Base-by-base conservation (phyloP, 805 yeast genomes). In the Maudiozyma turicensis region DNA sequence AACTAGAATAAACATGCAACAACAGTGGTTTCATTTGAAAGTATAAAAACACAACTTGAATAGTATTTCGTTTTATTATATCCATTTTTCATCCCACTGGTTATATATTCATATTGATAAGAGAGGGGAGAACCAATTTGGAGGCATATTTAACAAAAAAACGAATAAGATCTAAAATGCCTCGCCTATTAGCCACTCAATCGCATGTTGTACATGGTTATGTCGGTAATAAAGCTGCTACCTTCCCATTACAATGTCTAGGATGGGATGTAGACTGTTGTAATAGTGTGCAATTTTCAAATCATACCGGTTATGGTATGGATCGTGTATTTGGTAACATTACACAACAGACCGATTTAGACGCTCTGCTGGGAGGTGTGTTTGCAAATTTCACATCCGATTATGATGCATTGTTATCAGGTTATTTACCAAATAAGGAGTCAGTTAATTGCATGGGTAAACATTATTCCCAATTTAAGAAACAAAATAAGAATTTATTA, bases 151-250 rank as follows among this genome's bases (percentile, higher is more conserved):
- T 20, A 20, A 20, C 26, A 20, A 4, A 20, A 20, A 20, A 20
- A 20, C 26, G 26, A 35, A 35, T 13, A n/a, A 35, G 38, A 35
- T n/a, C 9, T 15, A 20, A 15, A 7, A 57, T 57, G 61, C 58
- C 57, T 15, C 49, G 55, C 37, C 37, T 57, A 26, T 47, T 57
- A 51, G 56, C 59, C 20, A 57, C 61, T 41, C 91, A 87, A 57
- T 87, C 96, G 3, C 97, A 93, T 65, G 98, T 93, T 1, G 89
- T 81, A 2, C 98, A 91, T 63, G 99, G 99, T 2, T 84, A 87
- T 59, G 99, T 93, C 1, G 99, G 99, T 1, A 89, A 89, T 64
- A 77, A 82, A 50, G 95, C 96, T 0, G 86, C 93, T 0, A 85
- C 91, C 2, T 86, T 93, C 61, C 96, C 98, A 0, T 68, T 91